phyloP scores from a whole-genome alignment of 1,284 basidiomycete genomes.

The Athelia sp. region DNA sequence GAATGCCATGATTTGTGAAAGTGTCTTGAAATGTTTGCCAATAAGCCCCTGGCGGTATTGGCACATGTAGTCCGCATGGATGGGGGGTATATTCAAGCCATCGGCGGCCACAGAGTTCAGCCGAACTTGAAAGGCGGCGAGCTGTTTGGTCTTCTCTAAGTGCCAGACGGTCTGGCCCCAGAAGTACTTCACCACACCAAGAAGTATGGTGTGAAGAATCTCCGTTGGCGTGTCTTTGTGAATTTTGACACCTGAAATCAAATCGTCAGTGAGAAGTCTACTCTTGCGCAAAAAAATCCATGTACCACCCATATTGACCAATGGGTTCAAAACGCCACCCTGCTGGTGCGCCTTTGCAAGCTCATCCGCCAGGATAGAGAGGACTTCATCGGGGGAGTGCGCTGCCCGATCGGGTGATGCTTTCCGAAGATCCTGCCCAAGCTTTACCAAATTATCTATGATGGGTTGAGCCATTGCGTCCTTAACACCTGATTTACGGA shows the following conservation, averaged over 20 bases:
- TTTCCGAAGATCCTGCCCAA: background rate
- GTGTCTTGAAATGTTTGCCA: slow-evolving; percentile 12
- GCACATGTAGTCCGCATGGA: slow-evolving; percentile 6
- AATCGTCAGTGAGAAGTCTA: no score
- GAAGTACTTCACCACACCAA: slow-evolving; percentile 21
- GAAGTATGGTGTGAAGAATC: slow-evolving; percentile 19
- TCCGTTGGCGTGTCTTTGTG: slow-evolving; percentile 18
- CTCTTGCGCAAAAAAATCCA: no score
- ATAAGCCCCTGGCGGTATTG: slow-evolving; percentile 10
- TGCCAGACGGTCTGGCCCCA: slow-evolving; percentile 10
- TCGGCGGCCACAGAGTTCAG: slow-evolving; percentile 3
- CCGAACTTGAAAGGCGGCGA: background rate
- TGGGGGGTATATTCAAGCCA: slow-evolving; percentile 1
- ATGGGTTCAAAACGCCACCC: background rate
- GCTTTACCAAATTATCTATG: background rate
- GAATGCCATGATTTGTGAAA: slow-evolving; percentile 7
- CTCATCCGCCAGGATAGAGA: background rate
- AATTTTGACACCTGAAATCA: slow-evolving; percentile 6
- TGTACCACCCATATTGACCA: background rate
- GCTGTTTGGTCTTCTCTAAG: slow-evolving; percentile 1
- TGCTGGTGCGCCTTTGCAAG: background rate
- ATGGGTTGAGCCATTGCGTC: slow-evolving; percentile 3
- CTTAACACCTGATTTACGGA: slow-evolving; percentile 5
- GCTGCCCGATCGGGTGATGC: background rate
- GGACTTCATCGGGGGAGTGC: background rate